A percentile compares a stretch with the other conserved stretches of the same genome.
Conservation (phyloP, 2,329 filamentous ascomycete species). For the Penicillium decumbens region DNA sequence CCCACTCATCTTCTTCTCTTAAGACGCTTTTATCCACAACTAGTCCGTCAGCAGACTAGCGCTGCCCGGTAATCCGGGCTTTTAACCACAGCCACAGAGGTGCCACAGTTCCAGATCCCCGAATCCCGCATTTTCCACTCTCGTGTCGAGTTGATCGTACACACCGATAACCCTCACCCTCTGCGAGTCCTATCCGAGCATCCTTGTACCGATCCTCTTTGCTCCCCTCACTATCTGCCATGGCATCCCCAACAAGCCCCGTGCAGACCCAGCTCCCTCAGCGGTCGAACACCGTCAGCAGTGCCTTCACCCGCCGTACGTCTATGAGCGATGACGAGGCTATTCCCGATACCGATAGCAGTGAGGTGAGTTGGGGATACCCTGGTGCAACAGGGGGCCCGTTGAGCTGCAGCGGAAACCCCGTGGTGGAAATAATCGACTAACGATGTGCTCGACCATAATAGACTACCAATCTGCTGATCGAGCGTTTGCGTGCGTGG, state of each 20-base stretch:
- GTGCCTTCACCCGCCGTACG: slow-evolving; percentile 30
- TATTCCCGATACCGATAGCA: slow-evolving; percentile 41
- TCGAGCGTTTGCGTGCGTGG: slow-evolving; percentile 87
- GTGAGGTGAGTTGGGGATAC: slow-evolving; percentile 31
- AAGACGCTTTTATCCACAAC: background rate
- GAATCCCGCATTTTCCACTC: slow-evolving; percentile 2
- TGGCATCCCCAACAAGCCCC: slow-evolving; percentile 30
- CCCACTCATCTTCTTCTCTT: background rate
- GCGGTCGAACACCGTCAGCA: slow-evolving; percentile 33
- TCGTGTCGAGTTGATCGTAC: background rate
- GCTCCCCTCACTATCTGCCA: slow-evolving; percentile 8
- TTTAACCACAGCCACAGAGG: slow-evolving; percentile 10
- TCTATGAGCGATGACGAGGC: slow-evolving; percentile 41
- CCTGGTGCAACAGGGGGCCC: background rate
- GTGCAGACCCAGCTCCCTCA: slow-evolving; percentile 30
- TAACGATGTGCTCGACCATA: background rate
- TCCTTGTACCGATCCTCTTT: background rate
- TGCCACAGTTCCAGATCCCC: slow-evolving; percentile 4
- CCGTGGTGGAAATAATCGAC: background rate
- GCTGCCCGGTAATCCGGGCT: slow-evolving; percentile 6
- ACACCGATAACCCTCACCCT: too few species aligned
- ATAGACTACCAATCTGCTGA: slow-evolving; percentile 72
- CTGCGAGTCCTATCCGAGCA: background rate
- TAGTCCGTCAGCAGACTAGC: slow-evolving; percentile 15
- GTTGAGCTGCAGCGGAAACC: background rate